Conservation (phyloP, 495 filamentous ascomycete genomes). For the Trichoderma erinaceum region DNA sequence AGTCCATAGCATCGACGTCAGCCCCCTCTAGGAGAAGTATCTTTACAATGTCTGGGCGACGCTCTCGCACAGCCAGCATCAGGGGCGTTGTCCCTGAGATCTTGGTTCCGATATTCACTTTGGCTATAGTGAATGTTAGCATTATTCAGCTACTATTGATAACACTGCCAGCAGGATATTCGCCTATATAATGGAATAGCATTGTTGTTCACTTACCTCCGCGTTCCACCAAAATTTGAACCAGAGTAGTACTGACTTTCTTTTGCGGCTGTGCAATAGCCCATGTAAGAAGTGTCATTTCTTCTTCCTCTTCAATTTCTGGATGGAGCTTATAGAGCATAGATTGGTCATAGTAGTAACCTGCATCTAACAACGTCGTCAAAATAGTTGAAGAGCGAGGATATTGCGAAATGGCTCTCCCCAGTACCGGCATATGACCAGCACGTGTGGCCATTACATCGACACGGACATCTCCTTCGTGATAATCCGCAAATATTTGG, state of each 20-base stretch:
- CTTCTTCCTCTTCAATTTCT: constrained; percentile 35
- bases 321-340: constrained; percentile 29
- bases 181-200: no score
- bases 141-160: not conserved
- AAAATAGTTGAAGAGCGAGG: constrained; percentile 39
- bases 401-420: constrained; percentile 37
- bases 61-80: constrained; percentile 40
- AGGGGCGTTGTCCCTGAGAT: constrained; percentile 40
- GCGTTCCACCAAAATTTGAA: constrained; percentile 36
- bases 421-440: constrained; percentile 32
- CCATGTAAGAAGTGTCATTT: constrained; percentile 42
- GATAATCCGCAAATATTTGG: constrained; percentile 36
- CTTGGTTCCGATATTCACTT: constrained; percentile 40
- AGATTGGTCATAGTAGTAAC: constrained; percentile 42
- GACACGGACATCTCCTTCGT: constrained; percentile 34
- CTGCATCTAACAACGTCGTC: constrained; percentile 37
- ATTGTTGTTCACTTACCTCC: constrained; percentile 24
- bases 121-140: constrained; percentile 27
- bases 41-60: constrained; percentile 39
- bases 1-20: constrained; percentile 40
- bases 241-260: constrained; percentile 38
- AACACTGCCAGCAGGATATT: no score
- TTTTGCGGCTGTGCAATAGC: constrained; percentile 44
- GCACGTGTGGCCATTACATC: constrained; percentile 34
- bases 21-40: constrained; percentile 37